Conservation (phyloP, 2,329 filamentous ascomycete genomes). For the Beauveria bassiana region DNA sequence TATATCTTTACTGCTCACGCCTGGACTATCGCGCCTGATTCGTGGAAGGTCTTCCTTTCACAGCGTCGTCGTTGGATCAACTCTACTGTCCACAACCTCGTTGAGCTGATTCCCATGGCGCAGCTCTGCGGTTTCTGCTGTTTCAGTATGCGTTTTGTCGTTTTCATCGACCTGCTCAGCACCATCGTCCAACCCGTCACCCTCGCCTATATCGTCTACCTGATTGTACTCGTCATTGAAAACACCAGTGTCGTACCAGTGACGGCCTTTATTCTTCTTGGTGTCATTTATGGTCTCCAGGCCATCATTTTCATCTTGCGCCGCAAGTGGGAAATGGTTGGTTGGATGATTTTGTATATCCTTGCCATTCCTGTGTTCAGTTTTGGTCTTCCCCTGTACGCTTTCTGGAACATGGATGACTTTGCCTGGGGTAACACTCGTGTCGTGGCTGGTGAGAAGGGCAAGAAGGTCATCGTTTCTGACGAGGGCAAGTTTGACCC, state of each 20-base stretch:
- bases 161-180: slow-evolving; percentile 87
- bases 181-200: slow-evolving; percentile 90
- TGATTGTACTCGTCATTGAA: slow-evolving; percentile 65
- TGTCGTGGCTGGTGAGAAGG: slow-evolving; percentile 89
- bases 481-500: slow-evolving; percentile 99
- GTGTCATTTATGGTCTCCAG: slow-evolving; percentile 94
- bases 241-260: slow-evolving; percentile 63
- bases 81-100: slow-evolving; percentile 95
- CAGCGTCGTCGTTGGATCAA: slow-evolving; percentile 99
- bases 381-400: slow-evolving; percentile 81
- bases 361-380: slow-evolving; percentile 86
- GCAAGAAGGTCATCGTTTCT: slow-evolving; percentile 84
- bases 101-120: slow-evolving; percentile 86
- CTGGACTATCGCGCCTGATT: slow-evolving; percentile 95
- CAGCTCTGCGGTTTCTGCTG: slow-evolving; percentile 99
- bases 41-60: slow-evolving; percentile 89
- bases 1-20: slow-evolving; percentile 88
- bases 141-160: slow-evolving; percentile 98
- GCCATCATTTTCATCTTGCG: slow-evolving; percentile 94
- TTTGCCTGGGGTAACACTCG: slow-evolving; percentile 99
- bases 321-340: slow-evolving; percentile 99
- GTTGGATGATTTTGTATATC: slow-evolving; percentile 97
- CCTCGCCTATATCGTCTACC: slow-evolving; percentile 80
- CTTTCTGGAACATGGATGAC: slow-evolving; percentile 99
- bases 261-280: slow-evolving; percentile 83